Base-by-base conservation (phyloP, 192 early-diverging fungal species). In the Bifiguratus adelaidae region DNA sequence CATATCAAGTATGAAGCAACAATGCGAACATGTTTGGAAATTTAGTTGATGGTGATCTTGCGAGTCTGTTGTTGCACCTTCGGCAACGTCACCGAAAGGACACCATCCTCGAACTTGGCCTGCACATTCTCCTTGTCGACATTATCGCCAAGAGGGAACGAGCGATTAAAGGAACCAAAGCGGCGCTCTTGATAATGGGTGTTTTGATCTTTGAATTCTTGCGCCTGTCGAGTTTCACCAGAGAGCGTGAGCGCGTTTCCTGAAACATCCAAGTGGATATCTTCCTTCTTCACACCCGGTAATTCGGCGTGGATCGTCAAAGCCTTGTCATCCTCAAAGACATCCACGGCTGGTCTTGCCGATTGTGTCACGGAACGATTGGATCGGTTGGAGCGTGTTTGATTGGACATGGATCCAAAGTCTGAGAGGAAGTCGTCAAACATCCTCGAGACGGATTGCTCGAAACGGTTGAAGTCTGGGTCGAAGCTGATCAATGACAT, bases 231-330 rank as follows among this genome's bases (percentile, higher is more conserved):
- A 38, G 30, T 36, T 41, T 75, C 61, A 15, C 76, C 77, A 21
- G 55, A 55, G 34, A 81, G 50, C 0, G 51, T 60, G 11, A 81
- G 30, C 18, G 51, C 22, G 26, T 78, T 52, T 21, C 71, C 76
- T 19, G 53, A 59, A 24, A 67, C 33, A 16, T 63, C 58, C 25
- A 81, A 25, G 30, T 75, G 58, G 41, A 81, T 54, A 18, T 81
- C 60, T 18, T 79, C 73, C 48, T 81, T 77, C 18, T 22, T 40
- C 11, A 81, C 59, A 13, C 78, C 78, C 32, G 78, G 78, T 20
- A 81, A 42, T 32, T 81, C 78, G 12, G 60, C 64, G 53, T 64
- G 59, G 6, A 81, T 44, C 7, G 49, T 32, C 44, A 56, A 73
- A 7, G 55, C 58, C 12, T 76, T 65, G 11, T 71, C 67, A 5